phyloP scores from a whole-genome alignment of 2,329 filamentous ascomycete genomes.

The Hypoxylon sp. region DNA sequence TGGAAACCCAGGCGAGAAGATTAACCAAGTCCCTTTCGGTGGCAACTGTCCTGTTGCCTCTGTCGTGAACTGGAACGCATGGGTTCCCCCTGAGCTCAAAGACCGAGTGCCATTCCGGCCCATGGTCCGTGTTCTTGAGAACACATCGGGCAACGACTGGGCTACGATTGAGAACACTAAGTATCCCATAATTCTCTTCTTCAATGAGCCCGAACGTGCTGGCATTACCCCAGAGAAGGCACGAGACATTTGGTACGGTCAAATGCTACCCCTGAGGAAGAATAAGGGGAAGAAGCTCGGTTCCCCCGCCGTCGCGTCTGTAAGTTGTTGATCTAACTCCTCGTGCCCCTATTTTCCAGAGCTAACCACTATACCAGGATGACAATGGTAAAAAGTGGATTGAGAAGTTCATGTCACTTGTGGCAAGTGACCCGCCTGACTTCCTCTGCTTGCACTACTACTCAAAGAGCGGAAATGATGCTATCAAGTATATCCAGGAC shows the following conservation, averaged over 20 bases:
- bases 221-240: constrained; percentile 55
- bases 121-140: constrained; percentile 58
- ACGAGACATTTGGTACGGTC: constrained; percentile 56
- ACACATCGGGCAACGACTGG: constrained; percentile 59
- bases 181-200: constrained; percentile 58
- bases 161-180: constrained; percentile 43
- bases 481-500: constrained; percentile 57
- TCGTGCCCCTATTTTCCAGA: not conserved
- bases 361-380: constrained; percentile 41
- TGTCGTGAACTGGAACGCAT: constrained; percentile 50
- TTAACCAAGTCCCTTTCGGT: constrained; percentile 56
- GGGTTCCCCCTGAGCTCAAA: constrained; percentile 51
- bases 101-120: constrained; percentile 59
- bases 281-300: constrained; percentile 49
- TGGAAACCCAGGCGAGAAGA: constrained; percentile 50
- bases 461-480: constrained; percentile 53
- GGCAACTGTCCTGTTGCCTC: constrained; percentile 54
- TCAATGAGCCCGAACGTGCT: constrained; percentile 63
- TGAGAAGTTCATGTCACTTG: constrained; percentile 58
- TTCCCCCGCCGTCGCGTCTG: constrained; percentile 54
- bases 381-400: constrained; percentile 56
- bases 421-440: constrained; percentile 57
- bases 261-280: constrained; percentile 56
- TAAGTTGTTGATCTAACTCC: constrained; percentile 17
- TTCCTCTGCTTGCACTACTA: constrained; percentile 63